These are phyloP conservation scores for Moricandia arvensis DNA, from an alignment of 345 rosid species.

Conservation along the genomic window DNA sequence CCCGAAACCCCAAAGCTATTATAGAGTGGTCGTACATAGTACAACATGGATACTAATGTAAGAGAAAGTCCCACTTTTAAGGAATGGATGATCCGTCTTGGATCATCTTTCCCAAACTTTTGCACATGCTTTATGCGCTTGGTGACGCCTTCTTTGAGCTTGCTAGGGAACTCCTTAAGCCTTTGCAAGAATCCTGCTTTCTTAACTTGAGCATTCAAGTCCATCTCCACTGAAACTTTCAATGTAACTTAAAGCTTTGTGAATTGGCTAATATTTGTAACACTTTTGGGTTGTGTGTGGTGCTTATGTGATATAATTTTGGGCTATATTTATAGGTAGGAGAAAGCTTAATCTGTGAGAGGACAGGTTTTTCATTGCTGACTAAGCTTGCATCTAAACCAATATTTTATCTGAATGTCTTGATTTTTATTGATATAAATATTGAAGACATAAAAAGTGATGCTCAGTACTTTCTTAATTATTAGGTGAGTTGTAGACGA, in stretches of 20 bases:
- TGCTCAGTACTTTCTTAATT: conserved; percentile 21
- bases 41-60: conserved; percentile 66
- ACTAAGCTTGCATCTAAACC: conserved; percentile 34
- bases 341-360: conserved; percentile 26
- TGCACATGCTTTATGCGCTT: conserved; percentile 33
- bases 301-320: conserved; percentile 27
- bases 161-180: conserved; percentile 34
- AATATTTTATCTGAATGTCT: conserved; percentile 25
- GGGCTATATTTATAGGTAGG: conserved; percentile 51
- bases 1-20: conserved; percentile 64
- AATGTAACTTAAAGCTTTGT: background rate
- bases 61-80: conserved; percentile 79
- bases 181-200: conserved; percentile 24
- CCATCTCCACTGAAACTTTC: conserved; percentile 41
- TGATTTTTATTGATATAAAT: conserved; percentile 1
- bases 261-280: conserved; percentile 5
- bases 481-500: too few species aligned
- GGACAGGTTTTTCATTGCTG: conserved; percentile 44
- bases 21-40: conserved; percentile 65
- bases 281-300: conserved; percentile 9
- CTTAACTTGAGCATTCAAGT: conserved; percentile 37
- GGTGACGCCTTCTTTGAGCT: conserved; percentile 33
- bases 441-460: conserved; percentile 14
- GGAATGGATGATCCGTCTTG: conserved; percentile 72
- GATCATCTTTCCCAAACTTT: conserved; percentile 60